Evolutionary conservation across 176 grass and related monocot species (phyloP).

Genomic region (Calamus simplicifolius): DNA sequence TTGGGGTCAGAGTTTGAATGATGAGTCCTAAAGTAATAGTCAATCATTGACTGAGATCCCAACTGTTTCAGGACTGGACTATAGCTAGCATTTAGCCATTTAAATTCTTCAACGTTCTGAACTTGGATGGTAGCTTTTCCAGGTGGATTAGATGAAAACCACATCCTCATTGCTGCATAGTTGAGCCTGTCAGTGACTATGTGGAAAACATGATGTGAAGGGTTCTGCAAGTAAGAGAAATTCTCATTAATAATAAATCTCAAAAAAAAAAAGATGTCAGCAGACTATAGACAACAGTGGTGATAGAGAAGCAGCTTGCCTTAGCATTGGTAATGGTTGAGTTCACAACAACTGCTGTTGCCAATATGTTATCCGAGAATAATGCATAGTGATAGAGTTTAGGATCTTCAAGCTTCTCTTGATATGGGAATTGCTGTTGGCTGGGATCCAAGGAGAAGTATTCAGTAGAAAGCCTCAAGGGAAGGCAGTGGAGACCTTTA

Average conservation of each 20-base stretch:
- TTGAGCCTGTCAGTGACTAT: conserved; percentile 7
- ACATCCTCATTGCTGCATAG: conserved; percentile 13
- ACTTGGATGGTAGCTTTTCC: conserved; percentile 4
- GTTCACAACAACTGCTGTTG: conserved; percentile 8
- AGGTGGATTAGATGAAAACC: conserved; percentile 10
- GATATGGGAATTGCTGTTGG: not conserved
- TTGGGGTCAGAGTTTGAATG: not conserved
- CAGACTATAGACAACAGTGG: no score
- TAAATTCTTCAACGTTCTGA: conserved; percentile 14
- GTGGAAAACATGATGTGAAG: conserved; percentile 11
- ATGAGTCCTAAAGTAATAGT: conserved; percentile 13
- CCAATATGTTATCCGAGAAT: conserved; percentile 17
- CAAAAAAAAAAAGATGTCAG: not conserved
- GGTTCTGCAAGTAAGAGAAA: conserved; percentile 1
- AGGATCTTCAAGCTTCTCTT: conserved; percentile 2
- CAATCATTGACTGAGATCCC: conserved; percentile 3
- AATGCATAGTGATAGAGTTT: conserved; percentile 17
- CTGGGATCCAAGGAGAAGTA: not conserved
- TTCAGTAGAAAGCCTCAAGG: conserved; percentile 1
- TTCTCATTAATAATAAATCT: not conserved
- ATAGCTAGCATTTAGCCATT: conserved; percentile 12
- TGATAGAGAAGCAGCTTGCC: not conserved
- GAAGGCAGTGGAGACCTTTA: conserved; percentile 10
- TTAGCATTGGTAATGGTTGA: conserved; percentile 8
- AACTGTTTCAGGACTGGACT: conserved; percentile 16